Evolutionary conservation across 805 yeast species (phyloP), one percentile per base, ranked within the genome.

Genomic region (Cyberlindnera euphorbiiphila): DNA sequence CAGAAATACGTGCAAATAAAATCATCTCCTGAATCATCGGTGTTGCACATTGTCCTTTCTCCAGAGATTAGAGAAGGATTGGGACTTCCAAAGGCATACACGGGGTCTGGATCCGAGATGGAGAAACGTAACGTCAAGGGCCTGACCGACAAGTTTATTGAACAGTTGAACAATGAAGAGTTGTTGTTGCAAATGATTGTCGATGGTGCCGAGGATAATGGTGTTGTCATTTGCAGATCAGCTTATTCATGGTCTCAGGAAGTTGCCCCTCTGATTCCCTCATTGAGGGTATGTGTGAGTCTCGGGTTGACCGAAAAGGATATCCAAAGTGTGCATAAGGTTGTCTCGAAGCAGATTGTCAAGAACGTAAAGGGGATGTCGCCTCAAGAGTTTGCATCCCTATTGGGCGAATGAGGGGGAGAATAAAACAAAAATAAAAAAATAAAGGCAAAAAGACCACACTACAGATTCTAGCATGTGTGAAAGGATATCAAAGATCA

Each of bases 201-300:
- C 21, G 81, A 83, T 50, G 59, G 60, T 16, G 65, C 77, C 9
- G 67, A 84, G 37, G 53, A 56, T 9, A 59, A 69, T 13, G 73
- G 76, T 12, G 67, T 85, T 13, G 69, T 87, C 43, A 69, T 89
- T 32, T 69, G 78, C 26, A 76, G 95, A 52, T 67, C 78, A 19
- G 77, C 76, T 40, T 68, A 69, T 41, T 71, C 87, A 10, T 65
- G 81, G 37, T 79, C 75, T 48, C 94, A 81, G 54, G 97, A 88
- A 56, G 64, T 78, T 35, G 66, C 84, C 43, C 87, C 93, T 9
- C 61, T 79, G 29, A 69, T 74, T 33, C 86, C 86, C 30, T 75
- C 78, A 41, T 60, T 84, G 47, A 67, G 74, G 38, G 52, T 83
- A 17, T 64, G 66, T 45, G 54, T 76, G 26, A 74, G 72, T 40